Conservation (phyloP, 768 basidiomycete species). For the Pleurotus ostreatus region DNA sequence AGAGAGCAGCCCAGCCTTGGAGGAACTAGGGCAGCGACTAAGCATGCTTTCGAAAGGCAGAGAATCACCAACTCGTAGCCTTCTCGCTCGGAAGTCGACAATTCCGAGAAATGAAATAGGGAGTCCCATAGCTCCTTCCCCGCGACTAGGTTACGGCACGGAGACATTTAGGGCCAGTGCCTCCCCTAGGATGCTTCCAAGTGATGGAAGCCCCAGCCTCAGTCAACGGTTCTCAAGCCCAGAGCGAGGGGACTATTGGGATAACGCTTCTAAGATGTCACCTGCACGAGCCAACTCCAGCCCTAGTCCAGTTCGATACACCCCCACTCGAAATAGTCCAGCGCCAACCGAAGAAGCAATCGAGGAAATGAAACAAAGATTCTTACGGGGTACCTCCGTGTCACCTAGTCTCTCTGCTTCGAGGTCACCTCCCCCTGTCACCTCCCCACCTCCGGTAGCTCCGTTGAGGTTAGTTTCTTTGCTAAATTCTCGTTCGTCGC, state of each 20-base stretch:
- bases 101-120: background rate
- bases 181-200: constrained; percentile 7
- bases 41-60: constrained; percentile 23
- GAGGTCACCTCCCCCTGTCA: constrained; percentile 9
- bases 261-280: constrained; percentile 6
- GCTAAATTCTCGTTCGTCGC: background rate
- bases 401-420: constrained; percentile 22
- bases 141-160: background rate
- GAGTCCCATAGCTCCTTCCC: background rate
- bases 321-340: constrained; percentile 23
- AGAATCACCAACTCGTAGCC: constrained; percentile 9
- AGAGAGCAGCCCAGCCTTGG: constrained; percentile 51
- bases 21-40: constrained; percentile 44
- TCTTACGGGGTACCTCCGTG: constrained; percentile 29
- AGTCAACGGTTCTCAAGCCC: constrained; percentile 21
- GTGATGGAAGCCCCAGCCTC: constrained; percentile 15
- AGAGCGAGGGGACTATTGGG: constrained; percentile 13
- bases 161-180: background rate
- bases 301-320: constrained; percentile 21
- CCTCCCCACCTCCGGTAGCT: background rate
- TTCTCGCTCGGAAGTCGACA: constrained; percentile 4
- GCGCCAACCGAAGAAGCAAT: constrained; percentile 45
- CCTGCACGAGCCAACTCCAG: constrained; percentile 16
- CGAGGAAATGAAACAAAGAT: constrained; percentile 61
- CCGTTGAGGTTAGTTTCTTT: background rate